Evolutionary conservation across 148 eudicot species (phyloP).

Genomic region (Simmondsia chinensis): DNA sequence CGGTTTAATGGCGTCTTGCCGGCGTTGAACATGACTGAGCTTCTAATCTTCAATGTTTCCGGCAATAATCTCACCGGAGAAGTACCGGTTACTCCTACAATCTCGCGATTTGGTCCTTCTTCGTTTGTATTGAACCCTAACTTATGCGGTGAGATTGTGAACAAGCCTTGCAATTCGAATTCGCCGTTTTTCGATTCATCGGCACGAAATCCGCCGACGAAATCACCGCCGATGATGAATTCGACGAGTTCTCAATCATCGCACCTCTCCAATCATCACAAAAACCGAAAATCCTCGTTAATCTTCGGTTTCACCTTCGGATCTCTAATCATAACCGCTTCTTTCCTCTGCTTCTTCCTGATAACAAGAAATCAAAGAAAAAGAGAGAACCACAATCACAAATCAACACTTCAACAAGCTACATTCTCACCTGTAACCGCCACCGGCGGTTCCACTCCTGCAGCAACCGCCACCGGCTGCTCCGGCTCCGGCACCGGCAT

Average conservation of each 20-base stretch:
- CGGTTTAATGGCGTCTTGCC: constrained; percentile 45
- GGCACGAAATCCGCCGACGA: constrained; percentile 8
- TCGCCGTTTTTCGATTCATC: constrained; percentile 59
- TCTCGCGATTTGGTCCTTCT: constrained; percentile 23
- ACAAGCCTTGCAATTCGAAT: constrained; percentile 28
- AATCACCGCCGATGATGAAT: constrained; percentile 7
- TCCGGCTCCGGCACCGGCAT: too few species aligned
- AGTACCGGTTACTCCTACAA: constrained; percentile 39
- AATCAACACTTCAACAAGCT: too few species aligned
- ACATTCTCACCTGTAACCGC: too few species aligned
- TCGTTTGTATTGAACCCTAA: constrained; percentile 42
- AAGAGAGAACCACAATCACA: constrained; percentile 3
- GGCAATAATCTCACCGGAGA: constrained; percentile 52
- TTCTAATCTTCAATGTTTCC: constrained; percentile 43
- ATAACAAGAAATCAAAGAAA: constrained; percentile 17
- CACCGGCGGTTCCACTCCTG: too few species aligned
- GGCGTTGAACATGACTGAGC: constrained; percentile 41
- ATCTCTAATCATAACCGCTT: constrained; percentile 23
- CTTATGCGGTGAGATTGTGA: constrained; percentile 53
- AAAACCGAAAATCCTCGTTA: constrained; percentile 24
- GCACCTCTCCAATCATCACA: constrained; percentile 10
- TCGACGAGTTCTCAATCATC: constrained; percentile 27
- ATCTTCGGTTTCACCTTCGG: constrained; percentile 37
- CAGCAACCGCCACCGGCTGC: too few species aligned
- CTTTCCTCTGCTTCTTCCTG: constrained; percentile 27